Percentiles rank a stretch among this genome's conserved stretches.
These are phyloP conservation scores for Panicum hallii DNA, from an alignment of 202 grass and related monocot genomes.

Conservation along the genomic window DNA sequence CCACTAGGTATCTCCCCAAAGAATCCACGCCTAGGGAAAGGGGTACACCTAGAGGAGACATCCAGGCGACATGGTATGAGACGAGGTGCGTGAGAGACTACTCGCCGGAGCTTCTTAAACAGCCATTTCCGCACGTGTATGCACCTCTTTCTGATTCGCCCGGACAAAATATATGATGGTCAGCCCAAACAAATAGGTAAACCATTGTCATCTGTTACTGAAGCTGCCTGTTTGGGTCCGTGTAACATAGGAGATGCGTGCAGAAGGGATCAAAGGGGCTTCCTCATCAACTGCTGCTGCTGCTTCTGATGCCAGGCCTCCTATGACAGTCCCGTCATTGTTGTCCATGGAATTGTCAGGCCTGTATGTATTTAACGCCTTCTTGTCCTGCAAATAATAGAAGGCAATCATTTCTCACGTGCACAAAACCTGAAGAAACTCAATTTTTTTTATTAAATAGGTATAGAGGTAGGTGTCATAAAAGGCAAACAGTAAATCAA, in stretches of 20 bases:
- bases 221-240: constrained; percentile 66
- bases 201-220: constrained; percentile 63
- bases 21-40: background rate
- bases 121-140: constrained; percentile 27
- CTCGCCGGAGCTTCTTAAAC: constrained; percentile 8
- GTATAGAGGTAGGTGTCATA: background rate
- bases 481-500: constrained; percentile 12
- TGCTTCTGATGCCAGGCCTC: constrained; percentile 57
- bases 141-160: constrained; percentile 32
- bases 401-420: constrained; percentile 12
- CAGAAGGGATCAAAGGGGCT: constrained; percentile 76
- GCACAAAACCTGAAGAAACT: constrained; percentile 12
- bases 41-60: background rate
- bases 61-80: background rate
- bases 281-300: constrained; percentile 72
- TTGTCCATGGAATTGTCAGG: constrained; percentile 55
- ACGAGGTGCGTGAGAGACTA: constrained; percentile 21
- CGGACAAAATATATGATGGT: constrained; percentile 37
- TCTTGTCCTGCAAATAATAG: constrained; percentile 74
- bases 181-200: constrained; percentile 47
- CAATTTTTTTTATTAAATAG: background rate
- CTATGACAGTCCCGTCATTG: constrained; percentile 48
- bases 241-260: constrained; percentile 78
- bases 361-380: constrained; percentile 58
- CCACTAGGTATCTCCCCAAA: constrained; percentile 30